phyloP scores from a whole-genome alignment of 441 rosid species.

The Sinapis alba region DNA sequence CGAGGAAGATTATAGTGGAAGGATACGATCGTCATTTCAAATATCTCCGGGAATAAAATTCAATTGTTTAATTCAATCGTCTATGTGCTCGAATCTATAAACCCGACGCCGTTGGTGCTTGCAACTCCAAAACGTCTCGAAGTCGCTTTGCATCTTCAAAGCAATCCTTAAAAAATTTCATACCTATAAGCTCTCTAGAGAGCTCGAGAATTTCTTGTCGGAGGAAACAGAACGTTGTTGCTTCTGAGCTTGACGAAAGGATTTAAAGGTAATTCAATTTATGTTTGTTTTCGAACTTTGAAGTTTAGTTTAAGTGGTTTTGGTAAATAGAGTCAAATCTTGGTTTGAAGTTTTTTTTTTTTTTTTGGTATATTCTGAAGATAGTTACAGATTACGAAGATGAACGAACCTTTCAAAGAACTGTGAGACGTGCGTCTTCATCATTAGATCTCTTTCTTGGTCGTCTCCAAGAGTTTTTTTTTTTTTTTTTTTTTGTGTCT shows the following conservation, averaged over 20 bases:
- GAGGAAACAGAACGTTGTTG: background rate
- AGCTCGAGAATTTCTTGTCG: background rate
- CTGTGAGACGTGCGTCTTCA: conserved; percentile 18
- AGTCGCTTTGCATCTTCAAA: conserved; percentile 28
- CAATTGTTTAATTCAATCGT: conserved; percentile 14
- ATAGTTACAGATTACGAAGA: conserved; percentile 18
- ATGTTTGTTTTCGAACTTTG: background rate
- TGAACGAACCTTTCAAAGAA: conserved; percentile 14
- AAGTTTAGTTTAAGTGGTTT: conserved; percentile 16
- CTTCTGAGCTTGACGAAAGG: conserved; percentile 9
- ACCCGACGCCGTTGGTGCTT: conserved; percentile 41
- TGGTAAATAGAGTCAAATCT: conserved; percentile 24
- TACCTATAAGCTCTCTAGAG: background rate
- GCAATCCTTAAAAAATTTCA: background rate
- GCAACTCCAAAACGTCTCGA: conserved; percentile 7
- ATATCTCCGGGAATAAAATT: background rate
- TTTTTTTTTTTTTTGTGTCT: background rate
- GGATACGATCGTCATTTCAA: conserved; percentile 24
- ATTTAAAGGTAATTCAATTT: conserved; percentile 10
- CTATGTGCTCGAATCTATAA: conserved; percentile 28
- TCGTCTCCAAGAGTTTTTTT: background rate
- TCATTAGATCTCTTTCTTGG: conserved; percentile 32
- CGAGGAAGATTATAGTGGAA: background rate
- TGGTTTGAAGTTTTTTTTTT: conserved; percentile 16
- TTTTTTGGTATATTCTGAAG: conserved; percentile 16